phyloP scores from a whole-genome alignment of 306 rosid species.

The Castanea crenata region DNA sequence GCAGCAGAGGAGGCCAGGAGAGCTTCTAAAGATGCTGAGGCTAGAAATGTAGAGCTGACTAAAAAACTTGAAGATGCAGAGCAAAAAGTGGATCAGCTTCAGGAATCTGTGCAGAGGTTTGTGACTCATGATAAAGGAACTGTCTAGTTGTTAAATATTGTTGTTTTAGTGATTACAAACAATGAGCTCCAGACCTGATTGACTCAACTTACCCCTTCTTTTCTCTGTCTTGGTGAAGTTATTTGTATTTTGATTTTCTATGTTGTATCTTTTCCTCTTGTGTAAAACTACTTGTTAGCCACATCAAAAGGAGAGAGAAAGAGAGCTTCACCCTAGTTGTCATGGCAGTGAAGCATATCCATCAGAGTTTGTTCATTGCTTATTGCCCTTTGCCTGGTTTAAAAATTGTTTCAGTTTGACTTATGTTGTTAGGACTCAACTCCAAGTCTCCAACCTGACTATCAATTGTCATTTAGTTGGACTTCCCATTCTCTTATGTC shows the following conservation, averaged over 20 bases:
- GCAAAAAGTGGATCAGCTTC: conserved; percentile 80
- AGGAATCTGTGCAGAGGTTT: conserved; percentile 94
- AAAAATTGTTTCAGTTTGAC: neutral
- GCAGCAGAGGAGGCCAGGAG: conserved; percentile 71
- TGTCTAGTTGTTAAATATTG: conserved; percentile 3
- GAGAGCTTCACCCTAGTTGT: neutral
- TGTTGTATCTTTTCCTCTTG: neutral
- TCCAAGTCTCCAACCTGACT: neutral
- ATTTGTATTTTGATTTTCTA: neutral
- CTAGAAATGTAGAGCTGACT: conserved; percentile 65
- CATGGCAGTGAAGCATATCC: neutral
- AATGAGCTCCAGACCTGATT: neutral
- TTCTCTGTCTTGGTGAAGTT: neutral
- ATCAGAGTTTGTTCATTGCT: neutral
- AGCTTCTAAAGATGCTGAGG: conserved; percentile 59
- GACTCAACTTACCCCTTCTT: neutral
- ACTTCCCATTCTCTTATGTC: neutral
- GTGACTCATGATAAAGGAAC: conserved; percentile 28
- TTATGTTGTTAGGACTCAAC: neutral
- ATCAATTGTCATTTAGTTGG: neutral
- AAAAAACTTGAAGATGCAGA: conserved; percentile 75
- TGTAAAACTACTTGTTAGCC: neutral
- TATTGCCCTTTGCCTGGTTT: neutral
- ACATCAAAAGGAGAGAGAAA: neutral
- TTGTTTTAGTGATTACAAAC: neutral